Evolutionary conservation across 1,284 basidiomycete species (phyloP), one percentile per base, ranked within the genome.

Genomic region (Apiotrichum mycotoxinovorans): DNA sequence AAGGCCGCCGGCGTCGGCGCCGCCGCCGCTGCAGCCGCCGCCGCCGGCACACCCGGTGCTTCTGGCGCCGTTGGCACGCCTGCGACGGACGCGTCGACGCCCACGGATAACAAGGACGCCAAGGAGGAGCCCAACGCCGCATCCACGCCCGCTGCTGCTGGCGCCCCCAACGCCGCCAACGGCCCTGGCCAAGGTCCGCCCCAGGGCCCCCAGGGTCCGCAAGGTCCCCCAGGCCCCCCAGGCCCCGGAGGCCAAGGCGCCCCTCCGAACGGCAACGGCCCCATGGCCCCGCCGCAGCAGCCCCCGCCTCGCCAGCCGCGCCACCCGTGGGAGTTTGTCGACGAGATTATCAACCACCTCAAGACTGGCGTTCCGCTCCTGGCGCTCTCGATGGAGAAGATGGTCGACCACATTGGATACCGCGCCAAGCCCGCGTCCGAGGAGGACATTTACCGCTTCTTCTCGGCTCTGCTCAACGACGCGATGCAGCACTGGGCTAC

Each of bases 351-450:
- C 48, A 89, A 94, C 70, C 87, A 93, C 54, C 82, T 98, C 69
- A 98, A 98, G 80, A 98, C 95, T 0, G 89, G 91, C 1, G 97
- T 96, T 81, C 96, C 96, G 0, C 83, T 99, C 18, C 83, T 99
- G 23, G 91, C 95, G 26, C 81, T 98, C 33, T 96, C 91, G 54
- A 84, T 99, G 82, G 96, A 99, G 78, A 96, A 93, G 47, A 90
- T 98, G 82, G 90, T 96, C 22, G 96, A 99, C 69, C 95, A 98
- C 77, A 89, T 98, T 65, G 83, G 86, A 42, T 84, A 87, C 62
- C 85, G 94, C 45, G 97, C 98, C 81, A 98, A 98, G 77, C 85
- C 90, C 1, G 83, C 85, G 9, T 84, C 86, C 2, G 96, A 99
- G 64, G 96, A 99, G 75, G 95, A 98, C 67, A 87, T 93, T 20